Evolutionary conservation across 2,329 filamentous ascomycete species (phyloP).

Genomic region (Phaeomoniella chlamydospora): DNA sequence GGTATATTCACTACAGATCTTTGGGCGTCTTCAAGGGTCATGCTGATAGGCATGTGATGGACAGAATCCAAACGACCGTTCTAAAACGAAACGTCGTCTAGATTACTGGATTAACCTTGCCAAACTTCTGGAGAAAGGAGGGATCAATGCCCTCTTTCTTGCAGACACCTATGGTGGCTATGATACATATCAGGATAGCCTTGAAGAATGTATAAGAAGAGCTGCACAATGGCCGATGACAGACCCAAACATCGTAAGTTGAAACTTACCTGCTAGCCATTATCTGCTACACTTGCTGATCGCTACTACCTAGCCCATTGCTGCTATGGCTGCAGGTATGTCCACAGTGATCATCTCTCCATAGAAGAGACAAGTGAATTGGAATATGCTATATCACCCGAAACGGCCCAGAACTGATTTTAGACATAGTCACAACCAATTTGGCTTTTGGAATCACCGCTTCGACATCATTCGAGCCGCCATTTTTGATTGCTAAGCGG

Average conservation of each 20-base stretch:
- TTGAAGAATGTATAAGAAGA: too few relatives aligned
- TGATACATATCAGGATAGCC: slow-evolving; percentile 21
- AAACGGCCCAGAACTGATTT: too few relatives aligned
- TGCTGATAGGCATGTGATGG: too few relatives aligned
- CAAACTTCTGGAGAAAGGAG: slow-evolving; percentile 29
- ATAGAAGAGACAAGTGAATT: too few relatives aligned
- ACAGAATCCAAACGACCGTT: too few relatives aligned
- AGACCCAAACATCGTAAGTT: slow-evolving; percentile 20
- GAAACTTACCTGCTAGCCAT: slow-evolving; percentile 20
- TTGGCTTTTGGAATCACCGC: slow-evolving; percentile 51
- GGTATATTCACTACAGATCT: slow-evolving; percentile 17
- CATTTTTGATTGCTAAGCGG: slow-evolving; percentile 51
- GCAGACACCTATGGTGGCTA: slow-evolving; percentile 25
- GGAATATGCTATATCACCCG: too few relatives aligned
- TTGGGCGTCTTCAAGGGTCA: too few relatives aligned
- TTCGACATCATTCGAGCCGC: slow-evolving; percentile 54
- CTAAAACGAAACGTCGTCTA: too few relatives aligned
- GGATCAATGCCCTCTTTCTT: slow-evolving; percentile 35
- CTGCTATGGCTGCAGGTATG: slow-evolving; percentile 34
- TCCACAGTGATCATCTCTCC: too few relatives aligned
- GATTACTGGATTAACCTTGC: slow-evolving; percentile 32
- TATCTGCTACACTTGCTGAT: slow-evolving; percentile 27
- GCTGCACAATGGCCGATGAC: too few relatives aligned
- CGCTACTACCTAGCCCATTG: slow-evolving; percentile 24
- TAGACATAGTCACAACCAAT: slow-evolving; percentile 28